Conservation (phyloP, 495 filamentous ascomycete genomes). For the Penicillium manginii region DNA sequence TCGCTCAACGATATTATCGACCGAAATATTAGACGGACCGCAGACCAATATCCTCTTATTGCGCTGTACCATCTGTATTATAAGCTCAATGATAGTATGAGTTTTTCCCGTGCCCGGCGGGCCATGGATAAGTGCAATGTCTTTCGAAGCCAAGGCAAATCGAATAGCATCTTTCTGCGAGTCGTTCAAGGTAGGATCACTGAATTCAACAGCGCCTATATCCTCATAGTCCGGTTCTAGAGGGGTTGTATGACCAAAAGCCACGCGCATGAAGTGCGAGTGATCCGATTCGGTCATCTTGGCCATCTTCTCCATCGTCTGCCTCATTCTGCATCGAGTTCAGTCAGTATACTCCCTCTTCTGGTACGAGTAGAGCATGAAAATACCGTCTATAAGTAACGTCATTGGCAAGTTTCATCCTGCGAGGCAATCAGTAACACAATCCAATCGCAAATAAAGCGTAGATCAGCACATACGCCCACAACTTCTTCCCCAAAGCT, state of each 20-base stretch:
- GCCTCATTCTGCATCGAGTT: slow-evolving; percentile 71
- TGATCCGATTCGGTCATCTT: slow-evolving; percentile 73
- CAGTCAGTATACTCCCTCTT: background rate
- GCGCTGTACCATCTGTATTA: slow-evolving; percentile 77
- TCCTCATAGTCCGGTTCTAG: slow-evolving; percentile 50
- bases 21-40: slow-evolving; percentile 93
- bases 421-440: slow-evolving; percentile 25
- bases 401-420: slow-evolving; percentile 93
- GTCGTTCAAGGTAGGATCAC: slow-evolving; percentile 80
- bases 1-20: slow-evolving; percentile 98
- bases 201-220: slow-evolving; percentile 69
- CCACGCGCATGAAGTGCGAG: slow-evolving; percentile 74
- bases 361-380: no score
- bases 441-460: background rate
- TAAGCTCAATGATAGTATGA: slow-evolving; percentile 93
- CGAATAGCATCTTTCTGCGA: slow-evolving; percentile 89
- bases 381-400: slow-evolving; percentile 80
- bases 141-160: slow-evolving; percentile 80
- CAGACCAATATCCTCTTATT: slow-evolving; percentile 84
- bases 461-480: slow-evolving; percentile 52
- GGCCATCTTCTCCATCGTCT: slow-evolving; percentile 78
- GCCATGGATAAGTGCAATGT: slow-evolving; percentile 93
- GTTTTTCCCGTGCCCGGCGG: slow-evolving; percentile 98
- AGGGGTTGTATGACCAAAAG: slow-evolving; percentile 68
- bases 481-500: slow-evolving; percentile 63